These are phyloP conservation scores for Carallia pectinifolia DNA, from an alignment of 345 rosid genomes.

Conservation along the genomic window DNA sequence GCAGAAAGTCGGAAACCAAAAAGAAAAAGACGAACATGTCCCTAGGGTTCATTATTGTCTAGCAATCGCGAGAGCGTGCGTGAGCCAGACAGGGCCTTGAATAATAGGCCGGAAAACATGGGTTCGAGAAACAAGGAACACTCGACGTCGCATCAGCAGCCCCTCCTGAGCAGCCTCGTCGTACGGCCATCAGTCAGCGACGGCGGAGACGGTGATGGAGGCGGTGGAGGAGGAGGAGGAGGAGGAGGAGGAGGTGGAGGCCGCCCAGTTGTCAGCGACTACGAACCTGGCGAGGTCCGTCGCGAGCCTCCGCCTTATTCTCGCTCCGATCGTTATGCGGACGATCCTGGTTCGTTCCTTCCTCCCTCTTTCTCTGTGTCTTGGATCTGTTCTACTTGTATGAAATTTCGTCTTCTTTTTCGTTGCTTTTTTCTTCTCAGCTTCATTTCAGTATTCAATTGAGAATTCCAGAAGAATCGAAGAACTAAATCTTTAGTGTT, in stretches of 20 bases:
- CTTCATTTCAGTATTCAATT: no score
- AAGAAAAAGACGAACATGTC: no score
- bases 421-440: no score
- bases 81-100: not conserved
- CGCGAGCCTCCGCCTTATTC: constrained; percentile 55
- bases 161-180: constrained; percentile 82
- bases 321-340: constrained; percentile 59
- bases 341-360: constrained; percentile 57
- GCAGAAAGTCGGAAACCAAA: no score
- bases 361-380: no score
- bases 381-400: no score
- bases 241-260: constrained; percentile 14
- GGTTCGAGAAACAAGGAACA: constrained; percentile 71
- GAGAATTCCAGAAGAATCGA: no score
- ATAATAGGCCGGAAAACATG: constrained; percentile 37
- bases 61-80: not conserved
- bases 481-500: no score
- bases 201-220: constrained; percentile 38
- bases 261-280: constrained; percentile 46
- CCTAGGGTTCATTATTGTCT: not conserved
- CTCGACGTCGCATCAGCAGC: constrained; percentile 62
- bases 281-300: constrained; percentile 66
- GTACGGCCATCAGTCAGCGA: constrained; percentile 66
- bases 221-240: constrained; percentile 19
- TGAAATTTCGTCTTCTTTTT: no score